Percentiles rank a stretch among this genome's conserved stretches.
phyloP scores from a whole-genome alignment of 2,329 filamentous ascomycete species.

The Epichloe elymi region DNA sequence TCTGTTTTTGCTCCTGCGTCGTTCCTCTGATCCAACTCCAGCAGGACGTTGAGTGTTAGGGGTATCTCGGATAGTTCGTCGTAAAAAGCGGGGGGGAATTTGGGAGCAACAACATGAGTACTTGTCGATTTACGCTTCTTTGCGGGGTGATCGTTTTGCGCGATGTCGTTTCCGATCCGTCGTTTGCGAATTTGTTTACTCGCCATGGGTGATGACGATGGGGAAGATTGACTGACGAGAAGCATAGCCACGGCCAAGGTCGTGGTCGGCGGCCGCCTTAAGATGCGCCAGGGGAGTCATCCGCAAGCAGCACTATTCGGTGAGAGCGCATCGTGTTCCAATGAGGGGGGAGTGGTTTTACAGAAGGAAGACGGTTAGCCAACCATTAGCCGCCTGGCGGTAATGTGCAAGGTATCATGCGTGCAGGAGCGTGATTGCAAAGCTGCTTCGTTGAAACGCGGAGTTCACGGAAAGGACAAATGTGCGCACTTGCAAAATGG shows the following conservation, averaged over 20 bases:
- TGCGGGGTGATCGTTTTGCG: neutral
- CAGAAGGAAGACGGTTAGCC: neutral
- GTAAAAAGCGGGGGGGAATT: slow-evolving; percentile 16
- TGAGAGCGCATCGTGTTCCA: neutral
- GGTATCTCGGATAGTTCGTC: slow-evolving; percentile 15
- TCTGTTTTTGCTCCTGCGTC: neutral
- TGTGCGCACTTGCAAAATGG: no score
- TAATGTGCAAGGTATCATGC: neutral
- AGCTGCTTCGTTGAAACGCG: neutral
- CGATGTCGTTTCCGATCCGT: neutral
- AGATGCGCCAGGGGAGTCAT: neutral
- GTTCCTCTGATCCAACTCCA: slow-evolving; percentile 15
- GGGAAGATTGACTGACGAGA: neutral
- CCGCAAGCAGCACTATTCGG: neutral
- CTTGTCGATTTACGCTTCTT: neutral
- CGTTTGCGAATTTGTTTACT: neutral
- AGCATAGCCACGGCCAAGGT: neutral
- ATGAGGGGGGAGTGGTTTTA: neutral
- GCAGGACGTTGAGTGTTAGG: slow-evolving; percentile 14
- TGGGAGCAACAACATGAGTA: neutral
- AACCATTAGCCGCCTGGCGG: neutral
- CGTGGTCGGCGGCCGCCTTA: neutral
- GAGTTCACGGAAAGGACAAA: neutral
- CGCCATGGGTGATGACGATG: neutral
- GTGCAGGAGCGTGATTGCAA: neutral